These are phyloP conservation scores for Chlamydomonas asymmetrica DNA, from an alignment of 139 green algal species.

Conservation along the genomic window DNA sequence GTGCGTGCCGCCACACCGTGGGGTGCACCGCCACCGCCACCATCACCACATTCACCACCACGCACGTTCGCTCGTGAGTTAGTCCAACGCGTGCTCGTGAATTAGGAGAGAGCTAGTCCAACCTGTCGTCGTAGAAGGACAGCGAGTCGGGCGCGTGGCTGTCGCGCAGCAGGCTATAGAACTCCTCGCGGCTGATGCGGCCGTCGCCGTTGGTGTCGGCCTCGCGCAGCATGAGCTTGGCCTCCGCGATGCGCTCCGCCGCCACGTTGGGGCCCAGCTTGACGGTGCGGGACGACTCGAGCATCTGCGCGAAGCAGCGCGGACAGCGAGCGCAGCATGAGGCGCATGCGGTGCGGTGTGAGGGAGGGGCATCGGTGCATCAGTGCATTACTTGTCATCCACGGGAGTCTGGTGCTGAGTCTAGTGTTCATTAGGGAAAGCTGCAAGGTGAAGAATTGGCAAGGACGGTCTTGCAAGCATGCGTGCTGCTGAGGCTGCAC, in stretches of 20 bases:
- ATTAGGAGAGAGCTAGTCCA: too few relatives aligned
- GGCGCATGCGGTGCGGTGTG: not conserved
- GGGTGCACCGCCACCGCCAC: too few relatives aligned
- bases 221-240: conserved; percentile 84
- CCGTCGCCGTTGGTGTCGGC: conserved; percentile 85
- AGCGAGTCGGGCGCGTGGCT: conserved; percentile 29
- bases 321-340: too few relatives aligned
- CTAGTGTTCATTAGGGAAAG: too few relatives aligned
- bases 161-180: conserved; percentile 63
- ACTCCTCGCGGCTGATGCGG: conserved; percentile 75
- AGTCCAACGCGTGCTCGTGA: too few relatives aligned
- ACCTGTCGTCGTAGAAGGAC: conserved; percentile 41
- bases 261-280: conserved; percentile 13
- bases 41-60: too few relatives aligned
- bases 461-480: too few relatives aligned
- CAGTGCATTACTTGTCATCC: not conserved
- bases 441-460: too few relatives aligned
- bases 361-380: not conserved
- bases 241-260: conserved; percentile 52
- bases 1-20: too few relatives aligned
- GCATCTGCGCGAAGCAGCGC: conserved; percentile 4
- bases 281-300: conserved; percentile 5
- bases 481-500: too few relatives aligned
- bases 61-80: too few relatives aligned
- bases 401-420: too few relatives aligned